Evolutionary conservation across 305 asterid genomes (phyloP).

Genomic region (Solanum hybrid): DNA sequence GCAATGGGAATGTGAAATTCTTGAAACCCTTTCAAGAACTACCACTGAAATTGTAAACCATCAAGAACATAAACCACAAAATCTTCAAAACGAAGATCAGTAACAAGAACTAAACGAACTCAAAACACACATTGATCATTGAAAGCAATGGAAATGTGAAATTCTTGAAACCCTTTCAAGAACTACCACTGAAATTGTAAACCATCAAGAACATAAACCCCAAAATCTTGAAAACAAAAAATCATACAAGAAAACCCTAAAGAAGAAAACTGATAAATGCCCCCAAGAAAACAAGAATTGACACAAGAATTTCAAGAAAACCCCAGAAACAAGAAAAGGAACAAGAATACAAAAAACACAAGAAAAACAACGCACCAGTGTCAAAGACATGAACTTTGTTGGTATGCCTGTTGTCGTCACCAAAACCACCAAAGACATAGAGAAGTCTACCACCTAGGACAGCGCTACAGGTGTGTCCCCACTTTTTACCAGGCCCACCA

Average conservation of each 20-base stretch:
- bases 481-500: constrained; percentile 86
- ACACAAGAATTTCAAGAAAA: not conserved
- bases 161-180: too few relatives aligned
- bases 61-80: too few relatives aligned
- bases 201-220: too few relatives aligned
- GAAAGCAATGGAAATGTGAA: too few relatives aligned
- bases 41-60: too few relatives aligned
- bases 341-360: not conserved
- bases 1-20: too few relatives aligned
- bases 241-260: not conserved
- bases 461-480: constrained; percentile 99
- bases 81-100: too few relatives aligned
- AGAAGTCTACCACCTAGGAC: constrained; percentile 74
- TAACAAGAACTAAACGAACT: too few relatives aligned
- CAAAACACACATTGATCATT: too few relatives aligned
- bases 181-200: too few relatives aligned
- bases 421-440: constrained; percentile 90
- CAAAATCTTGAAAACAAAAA: not conserved
- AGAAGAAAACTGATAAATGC: not conserved
- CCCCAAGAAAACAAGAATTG: not conserved
- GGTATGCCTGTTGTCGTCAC: constrained; percentile 71
- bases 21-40: too few relatives aligned
- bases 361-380: constrained; percentile 37
- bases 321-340: not conserved
- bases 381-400: constrained; percentile 79